phyloP scores from a whole-genome alignment of 75 land plant species.

The Cryptomeria japonica region DNA sequence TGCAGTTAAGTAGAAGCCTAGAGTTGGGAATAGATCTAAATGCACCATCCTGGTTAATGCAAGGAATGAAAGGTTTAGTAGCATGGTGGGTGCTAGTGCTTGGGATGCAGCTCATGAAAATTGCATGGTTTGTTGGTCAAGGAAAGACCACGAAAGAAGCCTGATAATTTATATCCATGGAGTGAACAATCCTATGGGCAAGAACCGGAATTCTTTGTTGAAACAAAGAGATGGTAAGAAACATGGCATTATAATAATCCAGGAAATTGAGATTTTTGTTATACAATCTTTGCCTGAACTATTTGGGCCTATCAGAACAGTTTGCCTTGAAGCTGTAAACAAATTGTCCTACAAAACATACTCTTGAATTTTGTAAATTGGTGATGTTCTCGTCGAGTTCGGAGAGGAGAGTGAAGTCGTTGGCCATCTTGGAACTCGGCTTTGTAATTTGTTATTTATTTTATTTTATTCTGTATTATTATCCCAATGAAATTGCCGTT shows the following conservation, averaged over 20 bases:
- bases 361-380: slow-evolving; percentile 1
- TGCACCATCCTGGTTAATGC: slow-evolving; percentile 60
- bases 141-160: neutral
- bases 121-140: slow-evolving; percentile 76
- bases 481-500: neutral
- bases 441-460: neutral
- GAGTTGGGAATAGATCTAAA: slow-evolving; percentile 50
- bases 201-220: neutral
- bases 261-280: neutral
- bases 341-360: neutral
- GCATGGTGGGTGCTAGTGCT: slow-evolving; percentile 77
- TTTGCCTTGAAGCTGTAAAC: neutral
- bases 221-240: too few relatives aligned
- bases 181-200: neutral
- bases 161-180: neutral
- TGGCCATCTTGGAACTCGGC: neutral
- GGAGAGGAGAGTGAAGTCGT: neutral
- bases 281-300: neutral
- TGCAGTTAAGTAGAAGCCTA: slow-evolving; percentile 73
- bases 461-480: neutral
- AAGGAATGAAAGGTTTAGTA: slow-evolving; percentile 48
- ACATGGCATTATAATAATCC: neutral
- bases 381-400: neutral
- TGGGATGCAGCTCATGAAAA: slow-evolving; percentile 77
- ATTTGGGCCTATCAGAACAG: neutral